These are phyloP conservation scores for Talaromyces amestolkiae DNA, from an alignment of 2,329 filamentous ascomycete genomes.

Conservation along the genomic window DNA sequence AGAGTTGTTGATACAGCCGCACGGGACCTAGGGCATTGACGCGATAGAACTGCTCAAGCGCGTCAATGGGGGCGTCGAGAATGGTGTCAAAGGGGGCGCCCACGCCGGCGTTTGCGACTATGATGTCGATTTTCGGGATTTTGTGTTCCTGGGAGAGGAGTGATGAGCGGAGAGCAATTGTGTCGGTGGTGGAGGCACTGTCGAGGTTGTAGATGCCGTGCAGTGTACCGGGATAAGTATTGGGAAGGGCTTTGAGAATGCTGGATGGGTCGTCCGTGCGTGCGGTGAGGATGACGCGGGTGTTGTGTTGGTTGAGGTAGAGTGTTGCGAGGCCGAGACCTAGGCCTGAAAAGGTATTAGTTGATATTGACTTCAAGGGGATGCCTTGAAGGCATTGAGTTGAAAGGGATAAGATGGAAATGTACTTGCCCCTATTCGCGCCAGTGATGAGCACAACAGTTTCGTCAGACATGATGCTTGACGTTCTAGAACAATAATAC, in stretches of 20 bases:
- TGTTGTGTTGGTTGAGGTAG: slow-evolving; percentile 17
- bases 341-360: not conserved
- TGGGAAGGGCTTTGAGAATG: slow-evolving; percentile 3
- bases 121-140: slow-evolving; percentile 15
- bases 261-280: slow-evolving; percentile 1
- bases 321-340: slow-evolving; percentile 16
- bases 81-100: slow-evolving; percentile 11
- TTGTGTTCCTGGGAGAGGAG: not conserved
- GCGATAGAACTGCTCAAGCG: slow-evolving; percentile 2
- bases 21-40: slow-evolving; percentile 14
- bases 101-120: slow-evolving; percentile 17
- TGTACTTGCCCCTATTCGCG: slow-evolving; percentile 15
- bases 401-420: not conserved
- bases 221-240: slow-evolving; percentile 3
- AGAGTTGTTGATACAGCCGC: slow-evolving; percentile 17
- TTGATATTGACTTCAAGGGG: not conserved
- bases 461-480: slow-evolving; percentile 12
- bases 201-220: slow-evolving; percentile 18
- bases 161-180: slow-evolving; percentile 7
- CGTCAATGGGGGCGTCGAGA: slow-evolving; percentile 10
- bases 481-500: not conserved
- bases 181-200: slow-evolving; percentile 14
- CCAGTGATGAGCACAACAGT: slow-evolving; percentile 19
- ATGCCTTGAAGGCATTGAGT: not conserved
- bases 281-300: slow-evolving; percentile 16